Conservation (phyloP, 257 asterid genomes). For the Perilla frutescens region DNA sequence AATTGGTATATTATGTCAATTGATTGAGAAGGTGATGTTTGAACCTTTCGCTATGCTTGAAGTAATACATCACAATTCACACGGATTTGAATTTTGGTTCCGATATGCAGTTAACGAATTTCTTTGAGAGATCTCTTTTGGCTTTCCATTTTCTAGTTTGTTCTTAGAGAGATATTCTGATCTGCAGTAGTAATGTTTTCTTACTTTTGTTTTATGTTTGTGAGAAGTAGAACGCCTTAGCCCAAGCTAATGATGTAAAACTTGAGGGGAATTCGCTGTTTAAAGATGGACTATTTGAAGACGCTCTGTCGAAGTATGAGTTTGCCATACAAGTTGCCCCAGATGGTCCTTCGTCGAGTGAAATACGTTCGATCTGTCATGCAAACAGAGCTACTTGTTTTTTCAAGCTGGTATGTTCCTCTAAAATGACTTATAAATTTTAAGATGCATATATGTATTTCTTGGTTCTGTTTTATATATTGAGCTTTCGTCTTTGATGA, state of each 20-base stretch:
- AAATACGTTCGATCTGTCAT: conserved; percentile 74
- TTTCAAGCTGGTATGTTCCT: conserved; percentile 71
- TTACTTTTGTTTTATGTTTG: conserved; percentile 23
- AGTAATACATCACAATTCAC: neutral
- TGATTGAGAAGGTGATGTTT: conserved; percentile 7
- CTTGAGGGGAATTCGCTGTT: conserved; percentile 78
- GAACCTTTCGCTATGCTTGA: conserved; percentile 15
- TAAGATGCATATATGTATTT: conserved; percentile 9
- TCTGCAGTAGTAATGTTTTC: conserved; percentile 1
- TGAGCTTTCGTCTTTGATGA: conserved; percentile 10
- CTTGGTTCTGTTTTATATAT: neutral
- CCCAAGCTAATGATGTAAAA: conserved; percentile 72
- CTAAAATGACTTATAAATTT: neutral
- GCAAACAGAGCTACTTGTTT: conserved; percentile 93
- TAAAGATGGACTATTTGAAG: conserved; percentile 69
- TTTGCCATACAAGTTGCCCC: conserved; percentile 70
- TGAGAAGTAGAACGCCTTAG: conserved; percentile 64
- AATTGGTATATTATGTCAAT: neutral
- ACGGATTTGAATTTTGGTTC: conserved; percentile 10
- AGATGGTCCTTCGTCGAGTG: conserved; percentile 62
- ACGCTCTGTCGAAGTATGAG: conserved; percentile 80
- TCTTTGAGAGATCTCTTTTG: neutral
- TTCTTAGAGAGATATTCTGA: conserved; percentile 9
- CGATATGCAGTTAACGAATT: neutral
- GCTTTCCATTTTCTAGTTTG: neutral